Evolutionary conservation across 306 rosid species (phyloP).

Genomic region (Cyamopsis tetragonoloba): DNA sequence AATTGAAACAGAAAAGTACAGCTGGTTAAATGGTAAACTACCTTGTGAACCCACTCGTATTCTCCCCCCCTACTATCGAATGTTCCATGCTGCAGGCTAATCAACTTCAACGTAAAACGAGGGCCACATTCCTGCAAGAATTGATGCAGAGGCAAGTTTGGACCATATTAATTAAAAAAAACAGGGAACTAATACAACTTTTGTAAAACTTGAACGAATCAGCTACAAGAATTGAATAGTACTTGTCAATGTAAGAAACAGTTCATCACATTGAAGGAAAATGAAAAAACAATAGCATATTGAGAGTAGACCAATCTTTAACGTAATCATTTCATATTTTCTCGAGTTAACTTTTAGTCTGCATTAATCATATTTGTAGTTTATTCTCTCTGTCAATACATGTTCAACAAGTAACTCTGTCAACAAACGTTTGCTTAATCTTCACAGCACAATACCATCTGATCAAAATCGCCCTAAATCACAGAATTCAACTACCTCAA

Average conservation of each 20-base stretch:
- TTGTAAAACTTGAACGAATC: background rate
- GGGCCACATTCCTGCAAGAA: constrained; percentile 85
- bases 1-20: background rate
- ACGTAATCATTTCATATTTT: background rate
- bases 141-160: background rate
- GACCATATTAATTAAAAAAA: background rate
- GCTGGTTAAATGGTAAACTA: constrained; percentile 26
- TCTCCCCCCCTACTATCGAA: constrained; percentile 85
- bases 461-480: background rate
- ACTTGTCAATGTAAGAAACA: background rate
- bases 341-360: background rate
- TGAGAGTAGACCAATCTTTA: background rate
- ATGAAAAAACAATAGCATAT: background rate
- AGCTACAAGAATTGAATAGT: constrained; percentile 7
- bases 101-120: constrained; percentile 76
- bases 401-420: background rate
- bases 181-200: background rate
- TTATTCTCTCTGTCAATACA: background rate
- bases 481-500: background rate
- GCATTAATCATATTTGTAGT: background rate
- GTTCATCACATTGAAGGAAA: background rate
- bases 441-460: background rate
- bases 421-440: background rate
- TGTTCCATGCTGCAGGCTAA: constrained; percentile 83
- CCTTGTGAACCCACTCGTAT: constrained; percentile 97